Evolutionary conservation across 148 eudicot genomes (phyloP), one percentile per base, ranked within the genome.

Genomic region (Chenopodium suecicum): DNA sequence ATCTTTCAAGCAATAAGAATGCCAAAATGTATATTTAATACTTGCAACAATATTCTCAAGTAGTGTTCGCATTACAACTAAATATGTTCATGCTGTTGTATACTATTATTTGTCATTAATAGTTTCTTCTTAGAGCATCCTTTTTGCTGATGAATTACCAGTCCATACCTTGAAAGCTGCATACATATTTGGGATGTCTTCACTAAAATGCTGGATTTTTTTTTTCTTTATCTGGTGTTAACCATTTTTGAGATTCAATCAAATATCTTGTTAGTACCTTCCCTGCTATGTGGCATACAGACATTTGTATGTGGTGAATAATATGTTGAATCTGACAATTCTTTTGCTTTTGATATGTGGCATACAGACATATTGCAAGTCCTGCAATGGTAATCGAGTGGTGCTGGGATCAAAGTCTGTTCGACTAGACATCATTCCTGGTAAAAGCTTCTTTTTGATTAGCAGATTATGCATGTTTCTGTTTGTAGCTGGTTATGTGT

Each of bases 311-410:
- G 58, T 80, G 29, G 2, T 7, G 22, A 23, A 67, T 32, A 22
- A 48, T 27, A 3, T 67, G 41, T 47, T 48, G 25, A 72, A 66
- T 83, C 44, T 65, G 48, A 48, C 62, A 73, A 9, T 69, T 75
- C 52, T 58, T 65, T 62, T 73, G 19, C 1, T 37, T 78, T 41
- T 71, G 41, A 67, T 75, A 20, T 80, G 41, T 73, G 70, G 62
- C 74, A 31, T 80, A 25, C 84, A 88, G 90, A 78, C 72, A 47
- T 79, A 76, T 73, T 88, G 90, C 80, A 82, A 81, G 37, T 74
- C 90, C 13, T 88, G 90, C 78, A 74, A 58, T 52, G 90, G 90
- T 34, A 50, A 84, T 13, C 75, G 84, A 73, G 87, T 88, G 86
- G 85, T 83, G 68, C 80, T 17, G 66, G 90, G 90, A 19, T 66